Evolutionary conservation across 192 early-diverging fungal species (phyloP).

Genomic region (Neocallimastix lanati): DNA sequence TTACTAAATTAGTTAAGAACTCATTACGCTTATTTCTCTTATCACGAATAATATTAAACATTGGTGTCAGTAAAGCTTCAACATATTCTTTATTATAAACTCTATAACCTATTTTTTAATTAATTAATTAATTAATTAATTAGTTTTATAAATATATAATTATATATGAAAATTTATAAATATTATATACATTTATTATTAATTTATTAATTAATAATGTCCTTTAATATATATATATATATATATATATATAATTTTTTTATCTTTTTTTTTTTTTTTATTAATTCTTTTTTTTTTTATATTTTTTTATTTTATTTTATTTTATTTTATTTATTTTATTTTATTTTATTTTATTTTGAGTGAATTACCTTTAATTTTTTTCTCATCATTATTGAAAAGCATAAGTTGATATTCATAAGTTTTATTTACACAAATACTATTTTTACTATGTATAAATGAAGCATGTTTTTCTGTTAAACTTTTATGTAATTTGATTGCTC

Average conservation of each 20-base stretch:
- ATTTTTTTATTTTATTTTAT: too few relatives aligned
- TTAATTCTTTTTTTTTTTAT: too few relatives aligned
- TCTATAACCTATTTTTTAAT: neutral
- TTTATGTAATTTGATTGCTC: constrained; percentile 51
- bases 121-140: too few relatives aligned
- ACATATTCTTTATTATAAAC: constrained; percentile 3
- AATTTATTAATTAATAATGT: too few relatives aligned
- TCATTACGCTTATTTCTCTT: constrained; percentile 54
- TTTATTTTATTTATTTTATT: too few relatives aligned
- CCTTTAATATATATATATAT: too few relatives aligned
- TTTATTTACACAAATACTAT: constrained; percentile 52
- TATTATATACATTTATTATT: too few relatives aligned
- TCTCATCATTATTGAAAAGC: constrained; percentile 8
- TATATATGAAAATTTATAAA: too few relatives aligned
- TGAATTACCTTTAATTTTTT: constrained; percentile 9
- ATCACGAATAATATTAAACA: constrained; percentile 49
- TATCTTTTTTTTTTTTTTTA: neutral
- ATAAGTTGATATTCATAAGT: constrained; percentile 54
- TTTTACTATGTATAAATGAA: constrained; percentile 68
- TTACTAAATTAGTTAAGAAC: constrained; percentile 45
- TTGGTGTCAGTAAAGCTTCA: constrained; percentile 33
- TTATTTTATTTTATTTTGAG: constrained; percentile 9
- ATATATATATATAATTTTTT: too few relatives aligned
- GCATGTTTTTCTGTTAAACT: constrained; percentile 68
- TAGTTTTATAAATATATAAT: too few relatives aligned